Conservation (phyloP, 2,329 filamentous ascomycete species). For the Lasiodiplodia hormozganensis region DNA sequence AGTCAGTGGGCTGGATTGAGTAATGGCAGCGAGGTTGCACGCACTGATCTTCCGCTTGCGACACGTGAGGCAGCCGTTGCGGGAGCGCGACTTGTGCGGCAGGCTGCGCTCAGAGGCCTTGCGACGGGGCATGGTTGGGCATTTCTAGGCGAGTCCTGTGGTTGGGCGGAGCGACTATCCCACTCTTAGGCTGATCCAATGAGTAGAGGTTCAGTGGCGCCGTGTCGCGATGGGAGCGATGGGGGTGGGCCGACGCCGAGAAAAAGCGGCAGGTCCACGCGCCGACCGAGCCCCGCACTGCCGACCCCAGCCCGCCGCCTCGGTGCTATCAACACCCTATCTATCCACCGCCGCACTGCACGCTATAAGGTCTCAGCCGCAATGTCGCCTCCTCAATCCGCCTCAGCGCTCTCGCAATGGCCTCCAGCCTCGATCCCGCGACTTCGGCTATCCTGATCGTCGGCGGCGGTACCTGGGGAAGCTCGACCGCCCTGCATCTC, state of each 20-base stretch:
- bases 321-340: background rate
- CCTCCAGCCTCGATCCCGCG: conserved; percentile 2
- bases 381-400: conserved; percentile 3
- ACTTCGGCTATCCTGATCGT: conserved; percentile 49
- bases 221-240: conserved; percentile 2
- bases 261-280: conserved; percentile 27
- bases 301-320: background rate
- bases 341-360: background rate
- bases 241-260: conserved; percentile 15
- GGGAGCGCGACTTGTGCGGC: conserved; percentile 39
- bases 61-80: conserved; percentile 51
- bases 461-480: conserved; percentile 60
- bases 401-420: background rate
- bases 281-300: background rate
- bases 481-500: conserved; percentile 60
- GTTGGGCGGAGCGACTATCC: background rate
- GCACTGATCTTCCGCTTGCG: conserved; percentile 46
- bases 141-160: background rate
- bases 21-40: background rate
- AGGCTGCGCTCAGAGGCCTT: conserved; percentile 30
- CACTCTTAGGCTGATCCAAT: conserved; percentile 1
- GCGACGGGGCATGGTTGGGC: conserved; percentile 32
- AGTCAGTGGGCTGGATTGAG: background rate
- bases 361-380: background rate
- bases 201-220: background rate